Percentiles rank a stretch among this genome's conserved stretches.
These are phyloP conservation scores for Colletotrichum sp. DNA, from an alignment of 2,329 filamentous ascomycete genomes.

Conservation along the genomic window DNA sequence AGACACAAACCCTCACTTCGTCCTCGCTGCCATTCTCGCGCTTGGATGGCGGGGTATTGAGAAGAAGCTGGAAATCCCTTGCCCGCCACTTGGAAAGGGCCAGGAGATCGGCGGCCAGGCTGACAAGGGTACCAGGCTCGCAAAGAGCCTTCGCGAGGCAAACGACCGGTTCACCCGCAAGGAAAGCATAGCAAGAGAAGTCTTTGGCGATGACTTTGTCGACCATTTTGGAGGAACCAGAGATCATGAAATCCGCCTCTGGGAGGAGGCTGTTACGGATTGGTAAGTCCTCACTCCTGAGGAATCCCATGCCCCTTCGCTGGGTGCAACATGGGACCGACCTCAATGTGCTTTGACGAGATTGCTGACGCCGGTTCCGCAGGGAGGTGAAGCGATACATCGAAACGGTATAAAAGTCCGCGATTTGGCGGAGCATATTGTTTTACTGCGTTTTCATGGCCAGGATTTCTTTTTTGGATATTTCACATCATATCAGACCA, in stretches of 20 bases:
- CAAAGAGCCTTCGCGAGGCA: constrained; percentile 86
- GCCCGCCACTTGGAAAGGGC: constrained; percentile 84
- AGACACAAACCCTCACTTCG: constrained; percentile 87
- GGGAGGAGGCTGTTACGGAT: constrained; percentile 96
- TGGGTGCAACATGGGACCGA: neutral
- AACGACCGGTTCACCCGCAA: constrained; percentile 77
- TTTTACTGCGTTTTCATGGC: neutral
- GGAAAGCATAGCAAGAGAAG: constrained; percentile 88
- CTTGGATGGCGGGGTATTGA: constrained; percentile 91
- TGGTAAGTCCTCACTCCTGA: constrained; percentile 67
- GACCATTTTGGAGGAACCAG: constrained; percentile 93
- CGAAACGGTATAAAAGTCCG: constrained; percentile 65
- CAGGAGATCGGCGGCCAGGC: constrained; percentile 76
- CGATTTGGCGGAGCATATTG: neutral
- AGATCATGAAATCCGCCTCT: constrained; percentile 87
- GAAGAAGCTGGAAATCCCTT: constrained; percentile 84
- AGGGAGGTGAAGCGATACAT: constrained; percentile 83
- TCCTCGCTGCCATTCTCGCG: constrained; percentile 84
- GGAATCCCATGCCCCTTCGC: neutral
- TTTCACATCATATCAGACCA: neutral
- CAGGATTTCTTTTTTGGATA: neutral
- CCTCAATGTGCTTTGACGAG: neutral
- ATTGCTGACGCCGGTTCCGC: neutral
- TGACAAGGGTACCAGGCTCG: constrained; percentile 78
- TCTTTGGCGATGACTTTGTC: constrained; percentile 94